Percentiles rank a stretch among this genome's conserved stretches.
These are phyloP conservation scores for Penicillium herquei DNA, from an alignment of 495 filamentous ascomycete genomes.

Conservation along the genomic window DNA sequence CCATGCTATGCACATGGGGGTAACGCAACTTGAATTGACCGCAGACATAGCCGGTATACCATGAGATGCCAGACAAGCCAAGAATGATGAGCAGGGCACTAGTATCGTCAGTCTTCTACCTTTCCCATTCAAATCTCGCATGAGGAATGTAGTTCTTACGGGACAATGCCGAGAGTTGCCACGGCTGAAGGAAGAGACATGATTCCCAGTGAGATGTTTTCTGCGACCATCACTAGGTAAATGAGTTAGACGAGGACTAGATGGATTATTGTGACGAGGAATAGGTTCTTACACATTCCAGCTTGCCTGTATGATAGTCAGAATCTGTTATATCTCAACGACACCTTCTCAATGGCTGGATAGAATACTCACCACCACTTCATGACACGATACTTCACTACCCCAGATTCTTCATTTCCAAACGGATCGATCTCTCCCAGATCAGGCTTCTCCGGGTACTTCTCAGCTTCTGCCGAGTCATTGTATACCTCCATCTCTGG, in stretches of 20 bases:
- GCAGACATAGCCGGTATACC: conserved; percentile 25
- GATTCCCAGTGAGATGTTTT: conserved; percentile 61
- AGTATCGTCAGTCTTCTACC: not conserved
- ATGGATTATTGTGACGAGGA: not conserved
- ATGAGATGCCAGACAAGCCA: conserved; percentile 58
- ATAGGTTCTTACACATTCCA: conserved; percentile 23
- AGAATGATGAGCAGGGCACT: conserved; percentile 40
- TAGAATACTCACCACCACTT: conserved; percentile 34
- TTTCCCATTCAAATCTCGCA: conserved; percentile 13
- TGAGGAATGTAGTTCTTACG: conserved; percentile 35
- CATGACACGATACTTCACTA: conserved; percentile 39
- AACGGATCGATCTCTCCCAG: conserved; percentile 27
- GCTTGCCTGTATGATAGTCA: conserved; percentile 20
- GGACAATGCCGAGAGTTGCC: conserved; percentile 61
- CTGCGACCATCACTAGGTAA: conserved; percentile 54
- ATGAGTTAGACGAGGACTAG: not conserved
- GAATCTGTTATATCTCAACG: not conserved
- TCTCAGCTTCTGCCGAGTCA: conserved; percentile 16
- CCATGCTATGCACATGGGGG: conserved; percentile 42
- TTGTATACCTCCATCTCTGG: conserved; percentile 18
- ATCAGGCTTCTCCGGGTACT: conserved; percentile 14
- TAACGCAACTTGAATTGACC: conserved; percentile 26
- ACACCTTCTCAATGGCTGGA: not conserved
- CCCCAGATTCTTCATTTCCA: conserved; percentile 34
- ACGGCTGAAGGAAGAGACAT: conserved; percentile 59